Evolutionary conservation across 1,139 yeast species (phyloP), one percentile per base, ranked within the genome.

Genomic region (Hanseniaspora gamundiae): DNA sequence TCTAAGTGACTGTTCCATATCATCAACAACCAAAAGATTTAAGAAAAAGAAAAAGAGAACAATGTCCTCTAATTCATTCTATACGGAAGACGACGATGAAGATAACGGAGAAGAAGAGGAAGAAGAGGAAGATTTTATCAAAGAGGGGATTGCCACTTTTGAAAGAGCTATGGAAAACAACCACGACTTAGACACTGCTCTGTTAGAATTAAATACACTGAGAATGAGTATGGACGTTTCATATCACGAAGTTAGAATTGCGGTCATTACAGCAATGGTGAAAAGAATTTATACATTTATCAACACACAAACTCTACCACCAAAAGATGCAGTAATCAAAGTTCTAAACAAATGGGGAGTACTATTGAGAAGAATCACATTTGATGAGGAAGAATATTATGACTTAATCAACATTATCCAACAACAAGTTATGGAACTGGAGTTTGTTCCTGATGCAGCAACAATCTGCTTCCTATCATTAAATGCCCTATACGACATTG

Each of bases 191-290:
- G 97, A 91, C 58, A 88, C 95, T 11, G 96, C 98, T 0, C 68
- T 86, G 52, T 68, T 93, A 51, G 98, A 91, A 64, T 73, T 91
- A 56, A 88, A 88, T 59, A 91, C 98, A 0, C 71, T 93, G 57
- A 76, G 97, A 65, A 91, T 93, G 98, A 84, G 95, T 52, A 82
- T 88, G 91, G 87, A 91, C 60, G 97, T 87, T 13, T 74, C 93
- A 0, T 91, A 91, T 61, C 94, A 85, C 56, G 95, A 88, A 58
- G 96, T 91, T 13, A 76, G 97, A 59, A 64, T 68, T 33, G 94
- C 95, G 6, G 86, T 95, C 0, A 69, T 79, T 33, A 70, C 72
- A 40, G 93, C 96, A 0, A 69, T 91, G 55, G 57, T 86, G 40
- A 68, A 69, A 42, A 73, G 93, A 56, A 74, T 84, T 19, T 70